Evolutionary conservation across 257 asterid genomes (phyloP).

Genomic region (Mentha longifolia): DNA sequence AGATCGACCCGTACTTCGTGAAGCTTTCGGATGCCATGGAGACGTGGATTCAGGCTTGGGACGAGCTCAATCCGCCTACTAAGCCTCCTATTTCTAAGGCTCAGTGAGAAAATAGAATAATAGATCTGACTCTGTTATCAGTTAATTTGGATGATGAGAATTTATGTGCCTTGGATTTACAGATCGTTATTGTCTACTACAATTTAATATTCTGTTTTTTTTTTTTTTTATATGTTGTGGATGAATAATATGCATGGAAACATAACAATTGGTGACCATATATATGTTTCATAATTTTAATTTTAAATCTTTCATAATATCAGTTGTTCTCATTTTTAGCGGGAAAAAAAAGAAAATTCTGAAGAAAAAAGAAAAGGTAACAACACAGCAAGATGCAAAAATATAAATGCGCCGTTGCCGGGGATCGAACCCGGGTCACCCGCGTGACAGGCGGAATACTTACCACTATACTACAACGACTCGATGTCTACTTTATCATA

Average conservation of each 20-base stretch:
- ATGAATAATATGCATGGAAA: not conserved
- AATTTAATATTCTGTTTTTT: not conserved
- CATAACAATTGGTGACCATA: too few species aligned
- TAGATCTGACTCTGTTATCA: not conserved
- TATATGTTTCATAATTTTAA: too few species aligned
- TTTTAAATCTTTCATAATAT: too few species aligned
- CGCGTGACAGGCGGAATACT: constrained; percentile 98
- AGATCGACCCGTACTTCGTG: constrained; percentile 65
- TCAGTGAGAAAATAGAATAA: not conserved
- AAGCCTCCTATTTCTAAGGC: constrained; percentile 28
- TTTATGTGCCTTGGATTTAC: not conserved
- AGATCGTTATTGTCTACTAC: not conserved
- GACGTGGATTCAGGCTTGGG: constrained; percentile 96
- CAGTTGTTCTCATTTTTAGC: too few species aligned
- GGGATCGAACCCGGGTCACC: constrained; percentile 99
- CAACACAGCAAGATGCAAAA: too few species aligned
- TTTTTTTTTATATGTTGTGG: not conserved
- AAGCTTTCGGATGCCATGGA: constrained; percentile 88
- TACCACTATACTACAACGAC: constrained; percentile 62
- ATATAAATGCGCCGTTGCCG: constrained; percentile 66
- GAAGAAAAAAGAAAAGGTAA: too few species aligned
- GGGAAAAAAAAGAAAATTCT: too few species aligned
- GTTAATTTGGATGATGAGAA: not conserved
- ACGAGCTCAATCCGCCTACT: constrained; percentile 65
- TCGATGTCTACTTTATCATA: too few species aligned